Evolutionary conservation across 345 rosid genomes (phyloP), one percentile per base, ranked within the genome.

Genomic region (Reutealis trisperma): DNA sequence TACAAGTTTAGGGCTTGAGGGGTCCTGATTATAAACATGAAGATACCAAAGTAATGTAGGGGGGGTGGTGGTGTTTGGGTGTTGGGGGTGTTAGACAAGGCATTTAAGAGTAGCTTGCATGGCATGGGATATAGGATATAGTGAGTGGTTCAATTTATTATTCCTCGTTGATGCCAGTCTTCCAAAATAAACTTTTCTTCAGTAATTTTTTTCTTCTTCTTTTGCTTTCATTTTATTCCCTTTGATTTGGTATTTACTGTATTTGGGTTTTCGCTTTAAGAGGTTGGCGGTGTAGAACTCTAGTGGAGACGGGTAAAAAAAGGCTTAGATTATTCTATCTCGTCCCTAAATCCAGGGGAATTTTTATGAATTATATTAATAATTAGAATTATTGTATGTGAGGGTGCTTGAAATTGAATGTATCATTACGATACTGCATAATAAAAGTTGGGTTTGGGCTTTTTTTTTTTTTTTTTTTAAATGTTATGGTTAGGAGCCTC

Each of bases 1-100:
- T 8, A 47, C 84, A 41, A 58, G 64, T 47, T 52, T 85, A 47
- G 81, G 74, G 3, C 85, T 85, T 24, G 82, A 79, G 11, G 85
- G 88, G 8, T 78, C 55, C 15, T 67, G 74, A 57, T 47, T 49
- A 7, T 45, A 21, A 52, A 10, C 0, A 3, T 15, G 30, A 16
- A 22, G 60, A 27, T 55, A 32, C 2, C 47, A 55, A 63, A 63
- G 7, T 16, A 52, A 49, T 16, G n/a, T 24, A 30, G 15, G 27
- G n/a, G n/a, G 16, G 58, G 30, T 27, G 1, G 30, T 27, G 1
- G 30, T 1, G 30, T 27, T 1, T 6, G 41, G 6, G 41, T 45
- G 61, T 52, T 70, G 30, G 41, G 41, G 6, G 41, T 45, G 61
- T 52, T 70, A 41, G 61, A 8, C 12, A 74, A 63, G 63, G 77